Conservation (phyloP, 2,329 filamentous ascomycete species). For the Alternaria arbusti region DNA sequence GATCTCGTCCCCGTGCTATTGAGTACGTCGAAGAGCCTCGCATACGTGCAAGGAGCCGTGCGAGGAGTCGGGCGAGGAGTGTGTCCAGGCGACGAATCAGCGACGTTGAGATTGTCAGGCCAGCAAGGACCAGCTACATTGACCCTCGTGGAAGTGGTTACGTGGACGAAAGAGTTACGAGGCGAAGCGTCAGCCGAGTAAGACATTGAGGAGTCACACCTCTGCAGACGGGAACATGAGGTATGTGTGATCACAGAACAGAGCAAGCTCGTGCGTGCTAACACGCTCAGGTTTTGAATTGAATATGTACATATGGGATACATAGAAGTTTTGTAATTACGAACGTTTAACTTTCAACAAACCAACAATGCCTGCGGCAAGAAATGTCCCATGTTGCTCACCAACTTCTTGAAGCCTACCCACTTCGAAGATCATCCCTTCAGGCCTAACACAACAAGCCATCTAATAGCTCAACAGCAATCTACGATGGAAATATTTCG, state of each 20-base stretch:
- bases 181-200: slow-evolving; percentile 40
- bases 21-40: slow-evolving; percentile 39
- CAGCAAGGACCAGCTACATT: slow-evolving; percentile 33
- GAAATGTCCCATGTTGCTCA: background rate
- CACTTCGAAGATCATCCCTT: background rate
- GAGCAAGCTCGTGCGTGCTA: background rate
- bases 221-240: background rate
- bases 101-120: slow-evolving; percentile 30
- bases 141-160: slow-evolving; percentile 28
- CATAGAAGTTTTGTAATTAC: background rate
- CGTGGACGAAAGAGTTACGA: slow-evolving; percentile 33
- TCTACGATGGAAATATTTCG: background rate
- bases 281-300: background rate
- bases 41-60: slow-evolving; percentile 18
- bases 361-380: background rate
- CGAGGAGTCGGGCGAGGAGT: slow-evolving; percentile 30
- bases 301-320: background rate
- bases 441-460: background rate
- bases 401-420: background rate
- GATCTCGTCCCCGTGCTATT: slow-evolving; percentile 29
- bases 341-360: background rate
- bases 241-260: background rate
- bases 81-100: slow-evolving; percentile 34
- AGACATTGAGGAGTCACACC: slow-evolving; percentile 11
- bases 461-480: background rate